Evolutionary conservation across 345 rosid species (phyloP).

Genomic region (Leavenworthia alabamica): DNA sequence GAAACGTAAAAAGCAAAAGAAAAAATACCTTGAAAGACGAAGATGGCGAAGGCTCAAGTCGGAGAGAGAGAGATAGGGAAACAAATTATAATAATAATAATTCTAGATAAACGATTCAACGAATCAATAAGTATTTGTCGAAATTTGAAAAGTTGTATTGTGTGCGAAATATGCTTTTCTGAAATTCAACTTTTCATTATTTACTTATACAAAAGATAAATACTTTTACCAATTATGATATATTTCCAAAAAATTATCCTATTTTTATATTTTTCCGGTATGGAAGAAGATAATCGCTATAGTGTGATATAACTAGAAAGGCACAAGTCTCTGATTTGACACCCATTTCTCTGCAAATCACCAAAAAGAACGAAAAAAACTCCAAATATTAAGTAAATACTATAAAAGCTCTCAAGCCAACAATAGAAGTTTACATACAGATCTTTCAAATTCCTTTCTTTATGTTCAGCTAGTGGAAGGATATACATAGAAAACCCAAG

Average conservation of each 20-base stretch:
- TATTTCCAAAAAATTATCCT: no score
- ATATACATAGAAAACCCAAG: slow-evolving; percentile 27
- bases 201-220: no score
- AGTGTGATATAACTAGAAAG: no score
- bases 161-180: neutral
- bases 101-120: neutral
- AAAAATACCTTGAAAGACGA: slow-evolving; percentile 8
- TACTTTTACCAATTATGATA: no score
- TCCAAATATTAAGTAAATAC: no score
- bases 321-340: no score
- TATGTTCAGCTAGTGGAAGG: slow-evolving; percentile 22
- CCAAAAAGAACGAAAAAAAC: no score
- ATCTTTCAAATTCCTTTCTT: neutral
- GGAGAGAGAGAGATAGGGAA: slow-evolving; percentile 8
- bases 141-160: slow-evolving; percentile 7
- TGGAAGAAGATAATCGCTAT: no score
- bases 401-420: neutral
- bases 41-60: slow-evolving; percentile 10
- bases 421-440: slow-evolving; percentile 15
- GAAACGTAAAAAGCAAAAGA: neutral
- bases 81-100: neutral
- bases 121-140: neutral
- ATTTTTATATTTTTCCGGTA: no score
- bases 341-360: no score
- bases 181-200: no score